Evolutionary conservation across 371 early-diverging fungal genomes (phyloP).

Genomic region (Modicella reniformis): DNA sequence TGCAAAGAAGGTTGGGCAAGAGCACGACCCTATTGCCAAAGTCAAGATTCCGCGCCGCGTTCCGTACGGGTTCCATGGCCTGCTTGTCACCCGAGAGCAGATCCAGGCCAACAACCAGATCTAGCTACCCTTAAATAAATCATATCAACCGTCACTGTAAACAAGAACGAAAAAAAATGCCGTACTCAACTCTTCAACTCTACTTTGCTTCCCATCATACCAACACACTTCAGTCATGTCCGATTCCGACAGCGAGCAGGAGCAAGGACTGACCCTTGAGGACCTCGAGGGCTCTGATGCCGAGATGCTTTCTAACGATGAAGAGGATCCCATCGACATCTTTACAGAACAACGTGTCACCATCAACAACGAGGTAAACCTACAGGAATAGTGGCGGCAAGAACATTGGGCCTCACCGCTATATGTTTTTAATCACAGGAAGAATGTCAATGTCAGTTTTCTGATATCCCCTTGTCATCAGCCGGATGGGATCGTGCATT

Average conservation of each 20-base stretch:
- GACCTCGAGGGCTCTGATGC: conserved; percentile 53
- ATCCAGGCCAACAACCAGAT: conserved; percentile 26
- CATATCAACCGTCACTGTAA: conserved; percentile 3
- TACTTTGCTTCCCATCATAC: background rate
- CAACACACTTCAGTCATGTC: conserved; percentile 27
- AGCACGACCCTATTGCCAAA: conserved; percentile 29
- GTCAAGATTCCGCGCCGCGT: conserved; percentile 46
- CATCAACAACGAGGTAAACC: conserved; percentile 75
- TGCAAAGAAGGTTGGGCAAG: conserved; percentile 30
- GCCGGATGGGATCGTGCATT: too few relatives aligned
- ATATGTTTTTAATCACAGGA: background rate
- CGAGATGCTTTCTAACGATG: conserved; percentile 51
- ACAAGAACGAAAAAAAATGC: conserved; percentile 13
- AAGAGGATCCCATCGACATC: conserved; percentile 60
- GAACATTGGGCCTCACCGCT: background rate
- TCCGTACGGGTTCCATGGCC: conserved; percentile 48
- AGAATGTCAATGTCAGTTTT: too few relatives aligned
- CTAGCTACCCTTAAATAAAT: background rate
- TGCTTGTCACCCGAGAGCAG: conserved; percentile 33
- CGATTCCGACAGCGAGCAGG: conserved; percentile 47
- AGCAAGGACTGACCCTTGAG: conserved; percentile 45
- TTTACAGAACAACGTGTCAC: conserved; percentile 70
- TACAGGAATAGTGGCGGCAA: background rate
- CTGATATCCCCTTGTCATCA: too few relatives aligned
- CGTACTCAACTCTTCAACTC: background rate